Conservation (phyloP, 352 stramenopile genomes). For the Aphanomyces invadans region DNA sequence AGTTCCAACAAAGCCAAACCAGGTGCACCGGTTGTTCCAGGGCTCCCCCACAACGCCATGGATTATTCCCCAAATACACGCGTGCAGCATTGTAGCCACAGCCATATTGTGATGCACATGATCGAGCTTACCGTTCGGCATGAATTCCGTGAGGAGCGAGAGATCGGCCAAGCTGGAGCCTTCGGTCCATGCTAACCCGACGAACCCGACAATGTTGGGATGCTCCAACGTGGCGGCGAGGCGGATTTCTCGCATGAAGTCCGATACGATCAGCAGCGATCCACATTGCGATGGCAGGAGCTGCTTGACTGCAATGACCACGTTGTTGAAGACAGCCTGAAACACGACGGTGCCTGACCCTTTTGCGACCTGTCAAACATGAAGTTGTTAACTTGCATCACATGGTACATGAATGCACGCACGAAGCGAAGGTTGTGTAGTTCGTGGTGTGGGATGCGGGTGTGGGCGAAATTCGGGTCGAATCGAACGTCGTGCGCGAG, state of each 20-base stretch:
- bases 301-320: constrained; percentile 18
- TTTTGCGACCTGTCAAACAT: constrained; percentile 20
- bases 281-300: constrained; percentile 17
- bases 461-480: constrained; percentile 15
- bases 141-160: constrained; percentile 17
- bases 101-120: not conserved
- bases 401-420: not conserved
- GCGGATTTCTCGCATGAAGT: constrained; percentile 22
- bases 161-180: constrained; percentile 7
- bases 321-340: constrained; percentile 14
- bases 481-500: constrained; percentile 18
- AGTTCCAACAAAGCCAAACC: no score
- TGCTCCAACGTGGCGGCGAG: constrained; percentile 9
- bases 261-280: constrained; percentile 1
- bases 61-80: no score
- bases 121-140: not conserved
- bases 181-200: constrained; percentile 17
- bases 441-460: constrained; percentile 17
- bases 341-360: constrained; percentile 14
- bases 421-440: constrained; percentile 20
- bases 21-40: no score
- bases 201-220: constrained; percentile 18
- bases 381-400: no score
- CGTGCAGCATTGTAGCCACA: no score
- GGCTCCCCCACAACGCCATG: no score